phyloP scores from a whole-genome alignment of 257 asterid genomes.

The Solanum pimpinellifolium region DNA sequence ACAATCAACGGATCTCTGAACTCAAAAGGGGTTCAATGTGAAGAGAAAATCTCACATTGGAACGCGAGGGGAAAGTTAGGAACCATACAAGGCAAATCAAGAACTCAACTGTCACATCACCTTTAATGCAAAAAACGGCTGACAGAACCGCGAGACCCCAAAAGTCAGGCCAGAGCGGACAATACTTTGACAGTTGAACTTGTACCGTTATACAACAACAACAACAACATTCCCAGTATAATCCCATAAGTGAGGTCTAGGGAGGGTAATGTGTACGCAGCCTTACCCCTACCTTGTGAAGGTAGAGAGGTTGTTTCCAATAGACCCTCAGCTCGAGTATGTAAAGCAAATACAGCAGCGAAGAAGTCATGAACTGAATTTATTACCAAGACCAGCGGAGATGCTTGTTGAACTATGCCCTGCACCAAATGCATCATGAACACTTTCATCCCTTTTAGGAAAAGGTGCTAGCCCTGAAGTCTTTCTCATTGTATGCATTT shows the following conservation, averaged over 20 bases:
- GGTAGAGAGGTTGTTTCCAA: neutral
- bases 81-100: neutral
- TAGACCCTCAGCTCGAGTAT: neutral
- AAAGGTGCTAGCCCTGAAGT: slow-evolving; percentile 69
- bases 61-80: neutral
- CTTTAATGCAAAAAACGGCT: neutral
- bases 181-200: neutral
- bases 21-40: neutral
- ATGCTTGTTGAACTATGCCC: slow-evolving; percentile 87
- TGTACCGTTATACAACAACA: neutral
- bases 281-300: neutral
- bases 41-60: neutral
- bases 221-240: neutral
- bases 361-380: neutral
- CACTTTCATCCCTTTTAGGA: slow-evolving; percentile 67
- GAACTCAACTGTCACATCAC: neutral
- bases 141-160: neutral
- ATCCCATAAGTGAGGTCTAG: neutral
- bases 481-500: slow-evolving; percentile 55
- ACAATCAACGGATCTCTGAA: neutral
- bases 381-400: slow-evolving; percentile 74
- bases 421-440: slow-evolving; percentile 70
- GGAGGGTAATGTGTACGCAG: neutral
- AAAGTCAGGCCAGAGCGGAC: neutral
- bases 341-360: neutral